Conservation (phyloP, 345 rosid genomes). For the Eucalyptus sp. region DNA sequence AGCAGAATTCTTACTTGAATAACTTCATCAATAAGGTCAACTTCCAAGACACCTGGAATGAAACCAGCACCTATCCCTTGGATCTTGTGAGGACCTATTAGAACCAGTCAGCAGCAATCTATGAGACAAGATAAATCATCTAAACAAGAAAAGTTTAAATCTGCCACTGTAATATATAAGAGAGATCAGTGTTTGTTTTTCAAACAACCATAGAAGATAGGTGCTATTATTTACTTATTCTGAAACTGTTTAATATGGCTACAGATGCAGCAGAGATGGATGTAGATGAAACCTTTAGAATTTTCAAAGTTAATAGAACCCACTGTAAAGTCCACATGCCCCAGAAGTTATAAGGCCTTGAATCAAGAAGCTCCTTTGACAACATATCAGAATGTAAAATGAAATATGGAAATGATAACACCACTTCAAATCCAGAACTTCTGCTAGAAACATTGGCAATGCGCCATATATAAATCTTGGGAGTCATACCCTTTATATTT, state of each 20-base stretch:
- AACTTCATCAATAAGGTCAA: constrained; percentile 61
- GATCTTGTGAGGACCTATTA: constrained; percentile 83
- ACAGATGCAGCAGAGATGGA: neutral
- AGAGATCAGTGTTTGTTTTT: neutral
- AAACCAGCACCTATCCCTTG: constrained; percentile 98
- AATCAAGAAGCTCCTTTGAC: neutral
- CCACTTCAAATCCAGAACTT: neutral
- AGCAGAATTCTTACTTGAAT: constrained; percentile 44
- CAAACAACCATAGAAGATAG: neutral
- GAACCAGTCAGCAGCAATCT: neutral
- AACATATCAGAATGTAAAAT: neutral
- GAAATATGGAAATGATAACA: neutral
- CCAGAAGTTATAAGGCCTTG: neutral
- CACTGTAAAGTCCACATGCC: neutral
- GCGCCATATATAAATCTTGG: neutral
- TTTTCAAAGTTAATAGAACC: neutral
- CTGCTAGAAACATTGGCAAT: neutral
- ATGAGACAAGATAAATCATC: neutral
- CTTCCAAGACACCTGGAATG: constrained; percentile 75
- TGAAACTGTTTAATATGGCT: neutral
- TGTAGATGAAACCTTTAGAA: neutral
- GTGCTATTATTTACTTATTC: neutral
- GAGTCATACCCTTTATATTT: neutral
- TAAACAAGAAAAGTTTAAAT: neutral
- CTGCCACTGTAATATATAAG: neutral